phyloP scores from a whole-genome alignment of 2,329 filamentous ascomycete species.

The Exophiala lecanii-corni region DNA sequence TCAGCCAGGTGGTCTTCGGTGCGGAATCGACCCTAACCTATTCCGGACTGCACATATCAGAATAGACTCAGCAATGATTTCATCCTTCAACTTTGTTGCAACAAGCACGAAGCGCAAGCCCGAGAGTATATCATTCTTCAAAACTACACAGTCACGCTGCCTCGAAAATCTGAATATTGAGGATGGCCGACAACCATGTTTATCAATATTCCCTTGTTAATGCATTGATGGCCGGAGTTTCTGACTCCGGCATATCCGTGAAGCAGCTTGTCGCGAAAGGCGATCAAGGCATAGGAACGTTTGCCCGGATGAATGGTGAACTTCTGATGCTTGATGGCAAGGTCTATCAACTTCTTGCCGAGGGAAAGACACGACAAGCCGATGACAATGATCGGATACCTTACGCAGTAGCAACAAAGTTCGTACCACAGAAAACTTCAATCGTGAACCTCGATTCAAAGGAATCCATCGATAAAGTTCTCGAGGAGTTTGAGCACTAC shows the following conservation, averaged over 20 bases:
- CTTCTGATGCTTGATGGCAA: slow-evolving; percentile 40
- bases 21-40: too few relatives aligned
- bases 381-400: slow-evolving; percentile 35
- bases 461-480: slow-evolving; percentile 20
- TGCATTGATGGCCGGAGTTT: slow-evolving; percentile 43
- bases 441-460: slow-evolving; percentile 23
- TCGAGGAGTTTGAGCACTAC: slow-evolving; percentile 23
- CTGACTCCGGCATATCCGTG: slow-evolving; percentile 44
- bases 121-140: too few relatives aligned
- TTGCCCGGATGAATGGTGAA: slow-evolving; percentile 41
- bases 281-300: slow-evolving; percentile 49
- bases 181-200: slow-evolving; percentile 36
- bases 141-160: too few relatives aligned
- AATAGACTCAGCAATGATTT: too few relatives aligned
- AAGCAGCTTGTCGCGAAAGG: slow-evolving; percentile 44
- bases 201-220: slow-evolving; percentile 43
- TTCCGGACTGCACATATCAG: too few relatives aligned
- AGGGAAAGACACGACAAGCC: slow-evolving; percentile 34
- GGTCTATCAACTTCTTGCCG: slow-evolving; percentile 39
- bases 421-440: slow-evolving; percentile 28
- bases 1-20: too few relatives aligned
- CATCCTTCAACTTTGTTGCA: too few relatives aligned
- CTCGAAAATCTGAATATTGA: too few relatives aligned
- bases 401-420: slow-evolving; percentile 34
- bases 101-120: too few relatives aligned